A percentile compares a stretch with the other conserved stretches of the same genome.
Evolutionary conservation across 2,329 filamentous ascomycete genomes (phyloP).

Genomic region (Sclerotinia minor): DNA sequence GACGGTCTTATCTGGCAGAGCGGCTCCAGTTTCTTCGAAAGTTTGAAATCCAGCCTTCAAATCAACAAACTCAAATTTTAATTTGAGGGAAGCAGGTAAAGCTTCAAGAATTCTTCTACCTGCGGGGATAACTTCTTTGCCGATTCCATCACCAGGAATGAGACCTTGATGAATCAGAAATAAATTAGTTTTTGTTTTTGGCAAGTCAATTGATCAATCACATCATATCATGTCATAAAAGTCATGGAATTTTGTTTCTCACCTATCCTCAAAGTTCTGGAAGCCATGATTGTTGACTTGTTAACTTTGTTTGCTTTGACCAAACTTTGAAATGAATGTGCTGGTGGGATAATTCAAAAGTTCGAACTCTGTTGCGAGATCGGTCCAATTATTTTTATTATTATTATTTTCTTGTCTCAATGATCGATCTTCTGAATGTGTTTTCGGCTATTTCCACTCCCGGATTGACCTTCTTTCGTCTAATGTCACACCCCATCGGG

Average conservation of each 20-base stretch:
- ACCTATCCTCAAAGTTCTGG: constrained; percentile 69
- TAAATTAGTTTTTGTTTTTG: constrained; percentile 25
- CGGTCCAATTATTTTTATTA: background rate
- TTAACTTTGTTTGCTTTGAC: constrained; percentile 24
- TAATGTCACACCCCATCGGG: background rate
- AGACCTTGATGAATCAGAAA: constrained; percentile 61
- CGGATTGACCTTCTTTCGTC: background rate
- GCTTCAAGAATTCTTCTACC: constrained; percentile 90
- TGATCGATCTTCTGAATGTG: background rate
- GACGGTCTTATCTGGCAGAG: constrained; percentile 88
- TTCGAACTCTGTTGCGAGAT: constrained; percentile 8
- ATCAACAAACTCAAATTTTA: constrained; percentile 93
- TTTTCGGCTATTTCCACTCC: background rate
- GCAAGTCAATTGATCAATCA: background rate
- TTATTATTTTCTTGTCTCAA: background rate
- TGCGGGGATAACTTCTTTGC: constrained; percentile 95
- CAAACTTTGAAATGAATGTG: background rate
- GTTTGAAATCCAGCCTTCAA: constrained; percentile 91
- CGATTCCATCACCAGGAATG: constrained; percentile 97
- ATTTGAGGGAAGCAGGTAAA: constrained; percentile 81
- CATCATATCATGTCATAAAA: too few species aligned
- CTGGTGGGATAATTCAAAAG: constrained; percentile 11
- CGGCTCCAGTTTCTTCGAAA: constrained; percentile 85
- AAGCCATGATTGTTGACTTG: constrained; percentile 53
- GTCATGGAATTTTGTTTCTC: constrained; percentile 35